Base-by-base conservation (phyloP, 805 yeast species). In the Ogataea salicorniae region DNA sequence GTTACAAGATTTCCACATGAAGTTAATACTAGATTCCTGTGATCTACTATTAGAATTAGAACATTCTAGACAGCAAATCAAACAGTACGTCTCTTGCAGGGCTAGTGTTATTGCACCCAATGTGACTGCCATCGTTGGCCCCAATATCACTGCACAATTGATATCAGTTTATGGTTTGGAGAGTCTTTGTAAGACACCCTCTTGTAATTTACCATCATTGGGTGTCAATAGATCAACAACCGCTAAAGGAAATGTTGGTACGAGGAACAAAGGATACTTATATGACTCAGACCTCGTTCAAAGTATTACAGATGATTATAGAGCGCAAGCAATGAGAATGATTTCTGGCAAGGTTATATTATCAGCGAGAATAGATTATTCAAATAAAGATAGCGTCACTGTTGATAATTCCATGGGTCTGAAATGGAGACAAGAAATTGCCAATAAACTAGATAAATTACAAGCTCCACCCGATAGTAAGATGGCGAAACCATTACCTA, bases 191-290 rank as follows among this genome's bases (percentile, higher is more conserved):
- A 68, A 65, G 31, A 79, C 87, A 0, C 96, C 97, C 0, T 75
- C 96, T 4, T 87, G 97, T 57, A 92, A 92, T 60, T 58, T 92
- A 20, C 81, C 96, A 0, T 79, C 95, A 0, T 68, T 88, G 42
- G 97, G 96, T 0, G 76, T 77, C 14, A 74, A 74, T 39, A 66
- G 74, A 45, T 63, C 66, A 37, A 62, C 70, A 0, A 58, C 69
- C 17, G 74, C 72, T 0, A 61, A 70, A 40, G 77, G 79, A 6
- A 64, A 69, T 13, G 57, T 69, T 14, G 80, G 78, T 11, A 70
- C 75, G 8, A 65, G 85, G 37, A 84, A 83, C 48, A 77, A 82
- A 43, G 96, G 97, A 0, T 84, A 79, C 58, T 57, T 90, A 4
- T 87, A 76, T 62, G 68, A 79, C 49, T 71, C 80, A 37, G 85